These are phyloP conservation scores for Epichloe glyceriae DNA, from an alignment of 2,329 filamentous ascomycete genomes.

Conservation along the genomic window DNA sequence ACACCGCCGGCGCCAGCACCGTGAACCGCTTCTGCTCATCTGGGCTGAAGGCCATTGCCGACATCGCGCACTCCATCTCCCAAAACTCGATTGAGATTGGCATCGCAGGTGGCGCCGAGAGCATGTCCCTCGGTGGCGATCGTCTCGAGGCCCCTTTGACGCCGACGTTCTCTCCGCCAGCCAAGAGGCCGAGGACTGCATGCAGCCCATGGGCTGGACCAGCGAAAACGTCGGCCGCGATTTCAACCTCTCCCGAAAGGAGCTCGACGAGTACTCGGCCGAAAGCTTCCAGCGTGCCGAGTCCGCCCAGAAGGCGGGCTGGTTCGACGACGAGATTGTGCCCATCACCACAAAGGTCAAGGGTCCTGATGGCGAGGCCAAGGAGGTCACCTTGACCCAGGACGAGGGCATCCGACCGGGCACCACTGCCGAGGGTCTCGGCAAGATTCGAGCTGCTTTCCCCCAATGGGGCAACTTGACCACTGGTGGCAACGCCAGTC, in stretches of 20 bases:
- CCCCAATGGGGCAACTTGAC: conserved; percentile 77
- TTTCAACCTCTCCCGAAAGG: conserved; percentile 69
- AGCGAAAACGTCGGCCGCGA: conserved; percentile 90
- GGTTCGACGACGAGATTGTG: conserved; percentile 87
- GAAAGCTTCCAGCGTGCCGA: conserved; percentile 85
- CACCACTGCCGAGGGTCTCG: conserved; percentile 70
- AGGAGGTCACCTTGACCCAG: conserved; percentile 64
- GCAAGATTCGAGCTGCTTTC: conserved; percentile 87
- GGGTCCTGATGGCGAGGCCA: conserved; percentile 67
- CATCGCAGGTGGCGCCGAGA: conserved; percentile 77
- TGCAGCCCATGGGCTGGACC: conserved; percentile 96
- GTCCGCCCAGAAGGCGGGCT: conserved; percentile 76
- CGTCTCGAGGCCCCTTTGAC: conserved; percentile 59
- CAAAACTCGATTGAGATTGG: conserved; percentile 74
- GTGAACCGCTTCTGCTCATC: conserved; percentile 97
- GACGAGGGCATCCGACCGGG: conserved; percentile 89
- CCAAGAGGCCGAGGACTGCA: conserved; percentile 72
- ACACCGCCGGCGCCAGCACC: conserved; percentile 68
- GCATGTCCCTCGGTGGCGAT: conserved; percentile 68
- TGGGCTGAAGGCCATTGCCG: conserved; percentile 86
- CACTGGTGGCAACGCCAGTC: conserved; percentile 86
- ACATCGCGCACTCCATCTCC: conserved; percentile 80
- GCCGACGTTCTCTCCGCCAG: conserved; percentile 56
- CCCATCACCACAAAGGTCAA: conserved; percentile 74
- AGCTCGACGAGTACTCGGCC: conserved; percentile 74